Conservation (phyloP, 1,139 yeast species). For the Debaryomyces robertsiae region DNA sequence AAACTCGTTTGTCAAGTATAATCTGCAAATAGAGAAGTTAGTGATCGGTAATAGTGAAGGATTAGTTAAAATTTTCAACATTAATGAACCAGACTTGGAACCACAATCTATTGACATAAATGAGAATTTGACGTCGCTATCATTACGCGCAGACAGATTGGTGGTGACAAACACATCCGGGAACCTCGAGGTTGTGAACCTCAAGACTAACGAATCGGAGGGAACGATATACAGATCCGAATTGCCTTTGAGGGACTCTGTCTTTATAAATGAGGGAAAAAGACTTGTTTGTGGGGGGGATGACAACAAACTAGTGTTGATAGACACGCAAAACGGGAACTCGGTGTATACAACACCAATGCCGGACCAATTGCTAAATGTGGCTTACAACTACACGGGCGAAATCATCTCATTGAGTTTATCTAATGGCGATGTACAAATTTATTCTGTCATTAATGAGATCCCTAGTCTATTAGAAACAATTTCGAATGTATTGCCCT, state of each 20-base stretch:
- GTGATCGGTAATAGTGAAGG: slow-evolving; percentile 55
- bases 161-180: slow-evolving; percentile 40
- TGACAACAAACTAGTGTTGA: slow-evolving; percentile 60
- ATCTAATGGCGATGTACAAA: slow-evolving; percentile 65
- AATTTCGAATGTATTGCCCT: slow-evolving; percentile 42
- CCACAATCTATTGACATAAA: slow-evolving; percentile 56
- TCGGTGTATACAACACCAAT: slow-evolving; percentile 34
- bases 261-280: slow-evolving; percentile 70
- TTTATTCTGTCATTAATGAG: slow-evolving; percentile 61
- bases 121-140: slow-evolving; percentile 42
- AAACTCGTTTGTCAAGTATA: slow-evolving; percentile 45
- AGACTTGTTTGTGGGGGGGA: slow-evolving; percentile 78
- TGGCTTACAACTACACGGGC: slow-evolving; percentile 64
- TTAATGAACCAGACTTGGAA: slow-evolving; percentile 50
- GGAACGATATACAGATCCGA: slow-evolving; percentile 46
- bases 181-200: slow-evolving; percentile 33
- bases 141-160: slow-evolving; percentile 25
- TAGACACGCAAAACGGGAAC: slow-evolving; percentile 49
- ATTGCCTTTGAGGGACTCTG: slow-evolving; percentile 66
- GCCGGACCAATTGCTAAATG: slow-evolving; percentile 58
- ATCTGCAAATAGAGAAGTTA: slow-evolving; percentile 35
- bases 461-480: slow-evolving; percentile 40
- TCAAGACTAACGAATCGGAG: slow-evolving; percentile 21
- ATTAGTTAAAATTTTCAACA: slow-evolving; percentile 51
- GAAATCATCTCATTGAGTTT: slow-evolving; percentile 54